Evolutionary conservation across 768 basidiomycete genomes (phyloP), one percentile per base, ranked within the genome.

Genomic region (Auricularia sp.): DNA sequence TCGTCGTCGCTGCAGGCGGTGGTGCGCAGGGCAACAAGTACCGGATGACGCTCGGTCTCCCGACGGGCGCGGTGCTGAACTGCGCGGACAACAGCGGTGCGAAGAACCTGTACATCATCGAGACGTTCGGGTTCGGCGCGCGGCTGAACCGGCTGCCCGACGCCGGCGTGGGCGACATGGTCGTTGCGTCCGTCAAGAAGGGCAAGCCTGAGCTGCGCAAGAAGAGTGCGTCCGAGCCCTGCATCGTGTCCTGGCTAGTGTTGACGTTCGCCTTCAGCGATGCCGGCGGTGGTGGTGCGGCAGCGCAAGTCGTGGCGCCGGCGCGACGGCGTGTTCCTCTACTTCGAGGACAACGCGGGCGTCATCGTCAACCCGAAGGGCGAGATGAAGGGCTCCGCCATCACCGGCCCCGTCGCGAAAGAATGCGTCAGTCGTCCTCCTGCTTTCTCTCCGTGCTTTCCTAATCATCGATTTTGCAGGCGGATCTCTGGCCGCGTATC

Each of bases 71-170:
- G 70, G 93, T 97, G 68, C 81, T 97, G 74, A 96, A 96, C 78
- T 97, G 97, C 78, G 94, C 94, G 61, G 97, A 99, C 83, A 99
- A 99, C 87, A 93, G 91, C 73, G 97, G 97, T 69, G 97, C 96
- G 70, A 99, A 98, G 81, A 93, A 89, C 64, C 84, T 97, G 68
- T 97, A 80, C 79, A 75, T 98, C 74, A 98, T 99, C 74, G 93
- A 96, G 77, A 93, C 97, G 63, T 94, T 86, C 74, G 91, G 95
- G 62, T 91, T 90, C 76, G 97, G 97, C 77, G 90, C 97, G 68
- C 93, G 90, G 76, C 85, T 98, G 61, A 98, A 98, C 86, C 85
- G 97, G 78, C 83, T 98, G 67, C 97, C 97, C 67, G 96, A 97
- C 76, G 94, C 91, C 67, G 89, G 88, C 82, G 91, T 92, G 65